These are phyloP conservation scores for Neoboletus brunneissimus DNA, from an alignment of 768 basidiomycete genomes.

Conservation along the genomic window DNA sequence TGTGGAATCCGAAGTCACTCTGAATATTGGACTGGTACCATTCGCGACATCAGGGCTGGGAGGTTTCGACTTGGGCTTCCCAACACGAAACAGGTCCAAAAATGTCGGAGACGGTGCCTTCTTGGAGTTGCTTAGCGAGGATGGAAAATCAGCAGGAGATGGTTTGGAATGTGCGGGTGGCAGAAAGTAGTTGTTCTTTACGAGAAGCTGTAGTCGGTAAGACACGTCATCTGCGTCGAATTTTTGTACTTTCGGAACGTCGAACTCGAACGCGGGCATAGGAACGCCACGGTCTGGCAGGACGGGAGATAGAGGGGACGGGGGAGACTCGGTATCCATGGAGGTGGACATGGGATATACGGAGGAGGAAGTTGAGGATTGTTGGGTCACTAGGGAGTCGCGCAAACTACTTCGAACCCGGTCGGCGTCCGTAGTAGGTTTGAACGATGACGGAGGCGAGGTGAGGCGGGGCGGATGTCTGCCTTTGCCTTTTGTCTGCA, in stretches of 20 bases:
- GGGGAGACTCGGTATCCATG: constrained; percentile 60
- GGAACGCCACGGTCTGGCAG: constrained; percentile 41
- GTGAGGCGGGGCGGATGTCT: constrained; percentile 38
- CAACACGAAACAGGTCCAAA: constrained; percentile 68
- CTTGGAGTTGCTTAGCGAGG: constrained; percentile 30
- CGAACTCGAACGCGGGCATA: constrained; percentile 47
- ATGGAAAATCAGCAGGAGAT: constrained; percentile 59
- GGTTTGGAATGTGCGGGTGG: constrained; percentile 88
- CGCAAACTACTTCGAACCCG: constrained; percentile 54
- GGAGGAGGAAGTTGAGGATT: constrained; percentile 71
- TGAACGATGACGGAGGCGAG: constrained; percentile 35
- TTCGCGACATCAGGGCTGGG: constrained; percentile 44
- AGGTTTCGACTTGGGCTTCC: constrained; percentile 65
- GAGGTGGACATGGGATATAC: constrained; percentile 74
- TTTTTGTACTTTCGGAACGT: constrained; percentile 47
- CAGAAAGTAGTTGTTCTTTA: constrained; percentile 86
- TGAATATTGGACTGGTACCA: constrained; percentile 44
- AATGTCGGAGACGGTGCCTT: constrained; percentile 53
- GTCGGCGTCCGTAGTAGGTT: constrained; percentile 27
- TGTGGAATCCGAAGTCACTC: constrained; percentile 67
- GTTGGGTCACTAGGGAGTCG: constrained; percentile 55
- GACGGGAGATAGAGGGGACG: constrained; percentile 59
- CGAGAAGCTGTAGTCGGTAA: constrained; percentile 77
- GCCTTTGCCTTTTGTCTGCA: constrained; percentile 34
- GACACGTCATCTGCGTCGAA: constrained; percentile 77